phyloP scores from a whole-genome alignment of 2,329 filamentous ascomycete species.

The Sporothrix pallida region DNA sequence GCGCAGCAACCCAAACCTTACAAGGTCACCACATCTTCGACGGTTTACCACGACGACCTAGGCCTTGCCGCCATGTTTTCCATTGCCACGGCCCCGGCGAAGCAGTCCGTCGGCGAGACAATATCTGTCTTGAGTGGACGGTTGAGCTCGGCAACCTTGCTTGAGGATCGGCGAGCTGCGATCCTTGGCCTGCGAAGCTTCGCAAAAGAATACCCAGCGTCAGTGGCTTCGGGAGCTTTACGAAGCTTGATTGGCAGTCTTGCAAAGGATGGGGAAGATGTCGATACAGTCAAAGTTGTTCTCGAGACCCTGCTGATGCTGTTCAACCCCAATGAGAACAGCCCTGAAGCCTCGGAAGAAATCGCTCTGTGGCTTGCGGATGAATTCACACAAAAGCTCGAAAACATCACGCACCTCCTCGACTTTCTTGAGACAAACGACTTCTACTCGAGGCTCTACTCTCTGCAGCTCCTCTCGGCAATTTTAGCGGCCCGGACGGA shows the following conservation, averaged over 20 bases:
- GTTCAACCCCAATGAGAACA: conserved; percentile 73
- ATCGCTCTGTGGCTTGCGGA: conserved; percentile 95
- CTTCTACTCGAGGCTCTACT: conserved; percentile 90
- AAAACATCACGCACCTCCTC: conserved; percentile 90
- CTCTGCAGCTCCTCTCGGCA: conserved; percentile 84
- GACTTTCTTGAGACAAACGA: conserved; percentile 86
- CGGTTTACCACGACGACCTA: neutral
- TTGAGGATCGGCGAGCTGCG: conserved; percentile 92
- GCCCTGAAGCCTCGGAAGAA: conserved; percentile 92
- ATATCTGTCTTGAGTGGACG: conserved; percentile 89
- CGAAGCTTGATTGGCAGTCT: conserved; percentile 85
- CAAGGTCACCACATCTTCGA: neutral
- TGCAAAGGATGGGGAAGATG: conserved; percentile 87
- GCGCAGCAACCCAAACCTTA: conserved; percentile 4
- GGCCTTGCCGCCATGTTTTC: conserved; percentile 59
- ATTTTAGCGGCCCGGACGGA: conserved; percentile 86
- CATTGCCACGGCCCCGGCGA: conserved; percentile 77
- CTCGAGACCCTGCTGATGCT: conserved; percentile 95
- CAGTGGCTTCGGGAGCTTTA: conserved; percentile 91
- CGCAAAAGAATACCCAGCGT: conserved; percentile 93
- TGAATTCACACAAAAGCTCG: conserved; percentile 96
- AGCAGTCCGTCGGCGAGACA: conserved; percentile 94
- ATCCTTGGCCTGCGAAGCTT: conserved; percentile 94
- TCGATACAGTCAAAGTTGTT: conserved; percentile 93
- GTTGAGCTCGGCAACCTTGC: conserved; percentile 83